phyloP scores from a whole-genome alignment of 257 asterid species.

The Lantana camara region DNA sequence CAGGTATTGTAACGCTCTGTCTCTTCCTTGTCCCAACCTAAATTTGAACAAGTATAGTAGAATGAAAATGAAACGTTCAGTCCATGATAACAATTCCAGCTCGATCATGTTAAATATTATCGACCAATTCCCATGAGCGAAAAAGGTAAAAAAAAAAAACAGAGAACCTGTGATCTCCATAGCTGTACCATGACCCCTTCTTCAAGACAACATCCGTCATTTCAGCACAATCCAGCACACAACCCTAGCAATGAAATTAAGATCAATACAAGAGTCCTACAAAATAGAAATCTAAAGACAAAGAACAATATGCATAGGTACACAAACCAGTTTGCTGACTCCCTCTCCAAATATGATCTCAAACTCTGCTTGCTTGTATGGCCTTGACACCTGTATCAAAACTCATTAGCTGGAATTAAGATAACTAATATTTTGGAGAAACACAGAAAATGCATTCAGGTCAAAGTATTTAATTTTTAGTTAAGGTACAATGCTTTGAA shows the following conservation, averaged over 20 bases:
- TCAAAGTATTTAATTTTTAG: not conserved
- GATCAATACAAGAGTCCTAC: conserved; percentile 8
- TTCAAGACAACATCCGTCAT: conserved; percentile 68
- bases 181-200: conserved; percentile 98
- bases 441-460: conserved; percentile 3
- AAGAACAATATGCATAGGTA: conserved; percentile 11
- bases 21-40: conserved; percentile 99
- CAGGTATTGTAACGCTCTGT: conserved; percentile 78
- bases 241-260: conserved; percentile 60
- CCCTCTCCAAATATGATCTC: conserved; percentile 98
- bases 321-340: conserved; percentile 86
- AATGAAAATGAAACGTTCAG: not conserved
- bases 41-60: conserved; percentile 14
- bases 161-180: conserved; percentile 80
- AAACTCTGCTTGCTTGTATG: conserved; percentile 98
- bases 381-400: conserved; percentile 84
- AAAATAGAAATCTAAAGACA: conserved; percentile 14
- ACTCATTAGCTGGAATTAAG: conserved; percentile 24
- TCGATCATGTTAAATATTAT: not conserved
- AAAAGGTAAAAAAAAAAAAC: conserved; percentile 22
- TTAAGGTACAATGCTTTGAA: conserved; percentile 1
- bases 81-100: conserved; percentile 7
- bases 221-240: conserved; percentile 95
- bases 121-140: too few relatives aligned
- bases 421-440: conserved; percentile 16